Evolutionary conservation across 805 yeast species (phyloP).

Genomic region (Saccharomyces kudriavzevii): DNA sequence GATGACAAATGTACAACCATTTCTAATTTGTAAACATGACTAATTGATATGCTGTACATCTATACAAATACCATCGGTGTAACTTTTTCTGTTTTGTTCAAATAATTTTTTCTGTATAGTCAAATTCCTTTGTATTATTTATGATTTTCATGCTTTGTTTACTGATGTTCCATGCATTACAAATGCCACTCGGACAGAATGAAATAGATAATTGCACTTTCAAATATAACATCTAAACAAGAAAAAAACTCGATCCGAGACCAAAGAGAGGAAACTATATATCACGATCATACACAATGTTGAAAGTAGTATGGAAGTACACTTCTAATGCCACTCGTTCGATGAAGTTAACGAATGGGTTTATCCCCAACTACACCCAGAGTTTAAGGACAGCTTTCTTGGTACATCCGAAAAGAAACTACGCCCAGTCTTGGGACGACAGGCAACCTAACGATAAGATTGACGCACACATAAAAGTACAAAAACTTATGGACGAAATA

Average conservation of each 20-base stretch:
- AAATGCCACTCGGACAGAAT: neutral
- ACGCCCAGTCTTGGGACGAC: constrained; percentile 25
- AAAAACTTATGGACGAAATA: constrained; percentile 20
- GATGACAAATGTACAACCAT: neutral
- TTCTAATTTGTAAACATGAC: neutral
- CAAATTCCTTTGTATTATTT: neutral
- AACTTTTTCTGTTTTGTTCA: neutral
- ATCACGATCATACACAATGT: neutral
- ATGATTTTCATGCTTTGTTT: neutral
- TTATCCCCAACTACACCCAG: neutral
- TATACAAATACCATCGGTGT: neutral
- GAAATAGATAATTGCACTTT: neutral
- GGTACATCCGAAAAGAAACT: constrained; percentile 5
- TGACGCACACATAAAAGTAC: constrained; percentile 23
- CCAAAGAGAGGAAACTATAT: neutral
- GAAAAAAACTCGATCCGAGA: neutral
- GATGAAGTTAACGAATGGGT: neutral
- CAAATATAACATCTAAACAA: neutral
- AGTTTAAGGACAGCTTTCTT: neutral
- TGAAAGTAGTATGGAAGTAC: neutral
- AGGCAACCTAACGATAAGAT: constrained; percentile 16
- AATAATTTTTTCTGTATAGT: neutral
- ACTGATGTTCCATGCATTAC: neutral
- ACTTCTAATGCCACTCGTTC: neutral
- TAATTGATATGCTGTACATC: neutral